These are phyloP conservation scores for Coniferiporia sulphurascens DNA, from an alignment of 1,284 basidiomycete species.

Conservation along the genomic window DNA sequence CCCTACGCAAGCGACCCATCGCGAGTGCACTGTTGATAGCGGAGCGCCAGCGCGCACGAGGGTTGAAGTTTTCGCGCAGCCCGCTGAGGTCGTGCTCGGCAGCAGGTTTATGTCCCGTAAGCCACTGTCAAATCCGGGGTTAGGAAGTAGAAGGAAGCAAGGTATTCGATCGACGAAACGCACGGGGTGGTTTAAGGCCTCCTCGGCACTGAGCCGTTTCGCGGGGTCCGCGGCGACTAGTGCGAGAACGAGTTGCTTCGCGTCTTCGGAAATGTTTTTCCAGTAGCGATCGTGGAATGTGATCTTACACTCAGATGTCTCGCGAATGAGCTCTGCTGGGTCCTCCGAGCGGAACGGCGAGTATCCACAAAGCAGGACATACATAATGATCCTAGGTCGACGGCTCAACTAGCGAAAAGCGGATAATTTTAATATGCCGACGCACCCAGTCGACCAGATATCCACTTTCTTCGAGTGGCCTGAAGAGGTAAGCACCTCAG, in stretches of 20 bases:
- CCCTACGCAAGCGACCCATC: conserved; percentile 36
- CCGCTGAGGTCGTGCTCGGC: conserved; percentile 65
- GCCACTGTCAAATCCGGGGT: conserved; percentile 46
- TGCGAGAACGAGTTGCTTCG: conserved; percentile 57
- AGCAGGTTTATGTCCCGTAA: conserved; percentile 54
- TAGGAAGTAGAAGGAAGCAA: background rate
- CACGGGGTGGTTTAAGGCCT: conserved; percentile 49
- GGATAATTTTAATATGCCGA: conserved; percentile 17
- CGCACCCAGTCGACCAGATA: conserved; percentile 87
- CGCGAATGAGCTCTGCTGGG: conserved; percentile 68
- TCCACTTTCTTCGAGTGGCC: conserved; percentile 93
- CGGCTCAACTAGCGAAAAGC: background rate
- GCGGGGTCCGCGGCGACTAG: conserved; percentile 52
- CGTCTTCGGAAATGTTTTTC: conserved; percentile 79
- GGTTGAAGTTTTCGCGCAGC: conserved; percentile 75
- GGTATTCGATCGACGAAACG: conserved; percentile 6
- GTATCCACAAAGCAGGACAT: conserved; percentile 89
- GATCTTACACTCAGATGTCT: conserved; percentile 80
- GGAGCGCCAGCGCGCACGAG: conserved; percentile 60
- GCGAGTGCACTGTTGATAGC: conserved; percentile 64
- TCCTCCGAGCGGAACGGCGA: conserved; percentile 89
- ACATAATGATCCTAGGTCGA: conserved; percentile 77
- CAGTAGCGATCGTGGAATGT: conserved; percentile 94
- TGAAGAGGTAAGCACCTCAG: conserved; percentile 80
- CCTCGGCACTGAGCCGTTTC: conserved; percentile 44